phyloP scores from a whole-genome alignment of 495 filamentous ascomycete species.

The Amorphotheca resinae region DNA sequence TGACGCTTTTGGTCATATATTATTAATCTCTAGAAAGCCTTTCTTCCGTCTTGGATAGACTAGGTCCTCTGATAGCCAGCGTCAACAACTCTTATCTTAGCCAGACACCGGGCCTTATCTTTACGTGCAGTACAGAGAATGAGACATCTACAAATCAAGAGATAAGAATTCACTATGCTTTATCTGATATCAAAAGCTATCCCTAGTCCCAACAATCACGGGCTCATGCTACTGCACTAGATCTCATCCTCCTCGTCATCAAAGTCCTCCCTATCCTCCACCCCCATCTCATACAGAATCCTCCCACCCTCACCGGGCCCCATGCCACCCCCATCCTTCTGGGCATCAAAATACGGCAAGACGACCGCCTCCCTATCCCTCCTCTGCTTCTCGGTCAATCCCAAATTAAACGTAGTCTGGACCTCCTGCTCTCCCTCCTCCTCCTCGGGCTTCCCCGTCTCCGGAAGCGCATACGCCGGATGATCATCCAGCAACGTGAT shows the following conservation, averaged over 20 bases:
- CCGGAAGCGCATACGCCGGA: conserved; percentile 39
- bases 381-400: conserved; percentile 81
- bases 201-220: not conserved
- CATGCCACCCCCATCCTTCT: conserved; percentile 65
- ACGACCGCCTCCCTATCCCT: conserved; percentile 77
- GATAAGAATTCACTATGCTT: not conserved
- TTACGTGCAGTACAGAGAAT: too few species aligned
- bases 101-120: too few species aligned
- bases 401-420: conserved; percentile 67
- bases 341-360: conserved; percentile 90
- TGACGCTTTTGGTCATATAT: too few species aligned
- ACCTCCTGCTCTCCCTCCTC: conserved; percentile 38
- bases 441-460: conserved; percentile 11
- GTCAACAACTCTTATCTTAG: too few species aligned
- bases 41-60: too few species aligned
- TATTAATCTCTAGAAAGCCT: too few species aligned
- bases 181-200: not conserved
- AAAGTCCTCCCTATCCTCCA: conserved; percentile 75
- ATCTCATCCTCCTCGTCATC: conserved; percentile 99
- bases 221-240: too few species aligned
- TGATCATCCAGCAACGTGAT: conserved; percentile 72
- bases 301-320: conserved; percentile 72
- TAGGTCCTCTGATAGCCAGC: too few species aligned
- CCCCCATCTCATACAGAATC: conserved; percentile 92
- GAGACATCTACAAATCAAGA: too few species aligned